Evolutionary conservation across 208 protist species (phyloP), one percentile per base, ranked within the genome.

Genomic region (Vickermania ingenoplastis): DNA sequence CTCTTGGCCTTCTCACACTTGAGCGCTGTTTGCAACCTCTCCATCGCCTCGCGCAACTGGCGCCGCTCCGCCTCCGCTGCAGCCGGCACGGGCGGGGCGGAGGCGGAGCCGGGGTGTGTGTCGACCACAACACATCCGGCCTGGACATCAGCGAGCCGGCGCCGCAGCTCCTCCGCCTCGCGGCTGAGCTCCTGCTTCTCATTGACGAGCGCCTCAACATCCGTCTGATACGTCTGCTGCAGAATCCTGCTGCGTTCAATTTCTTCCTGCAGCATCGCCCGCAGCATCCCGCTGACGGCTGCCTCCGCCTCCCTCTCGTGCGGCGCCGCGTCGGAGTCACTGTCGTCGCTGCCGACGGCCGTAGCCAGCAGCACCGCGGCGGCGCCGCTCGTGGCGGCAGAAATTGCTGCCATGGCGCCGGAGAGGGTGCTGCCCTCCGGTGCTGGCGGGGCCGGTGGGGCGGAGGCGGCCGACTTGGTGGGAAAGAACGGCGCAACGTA

Each of bases 401-500:
- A n/a, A 17, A 45, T 7, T 7, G 36, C 36, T 17, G 36, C 36
- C 36, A 45, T 7, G 36, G 36, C 11, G 11, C 11, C 7, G 11
- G 36, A 45, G 11, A 45, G 17, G 11, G 7, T 17, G 11, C 11
- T n/a, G 11, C 11, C 17, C 36, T 7, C 7, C 36, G 36, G 36
- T 45, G 36, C 36, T 17, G 36, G 36, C 17, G 36, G 11, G 11
- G 36, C 36, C 7, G 36, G 36, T n/a, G 36, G 36, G 36, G 36
- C 36, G 11, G 36, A 17, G 36, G 7, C 36, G 36, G 36, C 36
- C 7, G 36, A 17, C 7, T 45, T 45, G 36, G 36, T 45, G 11
- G 36, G 36, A 17, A n/a, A 45, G 11, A 7, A 7, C 36, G 57
- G 41, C 24, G 56, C 61, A n/a, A 61, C 30, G 55, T 55, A 68